Conservation (phyloP, 495 filamentous ascomycete genomes). For the Stereocaulon alpinum region DNA sequence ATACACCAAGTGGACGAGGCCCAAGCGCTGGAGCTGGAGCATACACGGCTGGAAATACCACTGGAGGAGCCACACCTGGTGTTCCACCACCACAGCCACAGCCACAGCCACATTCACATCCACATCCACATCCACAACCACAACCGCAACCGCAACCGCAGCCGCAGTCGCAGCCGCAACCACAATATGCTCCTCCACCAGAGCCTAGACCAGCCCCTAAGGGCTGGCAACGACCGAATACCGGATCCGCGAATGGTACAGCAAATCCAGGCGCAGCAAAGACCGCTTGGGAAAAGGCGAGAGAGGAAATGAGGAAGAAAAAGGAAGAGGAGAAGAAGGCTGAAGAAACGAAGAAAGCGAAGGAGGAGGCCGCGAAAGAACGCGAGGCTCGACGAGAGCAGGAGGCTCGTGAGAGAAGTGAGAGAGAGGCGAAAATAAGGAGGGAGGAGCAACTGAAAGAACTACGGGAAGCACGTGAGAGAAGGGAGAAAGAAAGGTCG, state of each 20-base stretch:
- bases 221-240: constrained; percentile 36
- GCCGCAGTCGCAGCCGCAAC: constrained; percentile 18
- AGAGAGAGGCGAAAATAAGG: constrained; percentile 36
- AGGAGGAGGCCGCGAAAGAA: constrained; percentile 55
- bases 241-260: constrained; percentile 21
- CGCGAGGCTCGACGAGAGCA: constrained; percentile 23
- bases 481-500: constrained; percentile 33
- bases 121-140: constrained; percentile 15
- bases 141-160: constrained; percentile 14
- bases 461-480: constrained; percentile 39
- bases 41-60: constrained; percentile 27
- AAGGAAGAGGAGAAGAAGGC: constrained; percentile 51
- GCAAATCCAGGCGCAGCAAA: constrained; percentile 28
- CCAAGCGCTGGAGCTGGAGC: constrained; percentile 27
- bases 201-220: constrained; percentile 25
- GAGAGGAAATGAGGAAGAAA: constrained; percentile 54
- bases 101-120: no score
- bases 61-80: constrained; percentile 20
- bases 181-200: constrained; percentile 24
- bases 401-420: constrained; percentile 24
- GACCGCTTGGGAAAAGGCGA: constrained; percentile 57
- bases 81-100: constrained; percentile 16
- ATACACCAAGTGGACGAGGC: constrained; percentile 26
- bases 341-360: constrained; percentile 44
- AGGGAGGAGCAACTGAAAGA: constrained; percentile 42